Evolutionary conservation across 139 green algal species (phyloP), one percentile per base, ranked within the genome.

Genomic region (Chlorella ohadii): DNA sequence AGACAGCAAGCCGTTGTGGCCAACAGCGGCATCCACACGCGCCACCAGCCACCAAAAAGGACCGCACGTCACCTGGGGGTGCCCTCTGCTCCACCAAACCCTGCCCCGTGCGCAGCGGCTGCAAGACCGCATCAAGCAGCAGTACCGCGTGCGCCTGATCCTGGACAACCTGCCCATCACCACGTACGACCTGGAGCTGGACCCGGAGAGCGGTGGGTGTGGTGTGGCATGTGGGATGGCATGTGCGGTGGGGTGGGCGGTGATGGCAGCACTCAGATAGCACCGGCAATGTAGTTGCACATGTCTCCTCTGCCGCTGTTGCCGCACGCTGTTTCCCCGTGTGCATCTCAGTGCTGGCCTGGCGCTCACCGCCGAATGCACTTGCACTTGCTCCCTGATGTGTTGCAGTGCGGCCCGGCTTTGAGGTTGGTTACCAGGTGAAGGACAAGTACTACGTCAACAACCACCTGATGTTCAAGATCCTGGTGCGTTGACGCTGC

Each of bases 151-250:
- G 33, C 96, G 97, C 85, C 88, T 99, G 81, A 93, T 98, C 56
- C 90, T 99, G 84, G 97, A 99, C 90, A 99, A 99, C 86, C 89
- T 99, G 81, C 97, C 97, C 31, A 94, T 99, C 70, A 99, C 96
- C 22, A 94, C 92, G 4, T 95, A 96, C 76, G 93, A 97, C 88
- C 86, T 98, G 84, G 89, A 94, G 72, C 85, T 93, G 39, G 87
- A 90, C 47, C 88, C 87, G 15, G 90, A 92, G 78, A 80, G 47
- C 84, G 90, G 89, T 94, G 59, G 25, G 63, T n/a, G 55, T 33
- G 61, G 63, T 71, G 64, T 11, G 33, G 64, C n/a, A 41, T 4
- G 64, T 68, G 13, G 27, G 59, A 23, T 2, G 4, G 59, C 6
- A 31, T 2, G 16, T 0, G 63, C n/a, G 27, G 63, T 68, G 31